Evolutionary conservation across 2,329 filamentous ascomycete species (phyloP), one percentile per base, ranked within the genome.

Genomic region (Phyllosticta citriasiana): DNA sequence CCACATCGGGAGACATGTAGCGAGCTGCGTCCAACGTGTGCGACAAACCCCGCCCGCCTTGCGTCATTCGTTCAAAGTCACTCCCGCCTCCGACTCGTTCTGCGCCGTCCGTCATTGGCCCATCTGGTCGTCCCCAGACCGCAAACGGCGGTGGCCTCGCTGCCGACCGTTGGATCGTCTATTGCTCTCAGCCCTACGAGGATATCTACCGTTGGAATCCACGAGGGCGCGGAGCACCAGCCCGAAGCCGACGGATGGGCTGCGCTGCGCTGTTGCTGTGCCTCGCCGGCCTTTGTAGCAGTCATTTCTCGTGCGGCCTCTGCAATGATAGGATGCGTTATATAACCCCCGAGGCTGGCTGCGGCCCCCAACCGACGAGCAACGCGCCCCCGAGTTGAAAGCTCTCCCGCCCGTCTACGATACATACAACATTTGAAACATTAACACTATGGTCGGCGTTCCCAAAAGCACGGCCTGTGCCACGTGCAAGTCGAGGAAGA

Each of bases 381-480:
- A 14, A 16, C 14, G 6, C 40, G 6, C 40, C 40, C 16, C 40
- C 40, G 40, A 47, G n/a, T 47, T 47, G 40, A 47, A 47, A 47
- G 14, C 40, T 22, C 19, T 22, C 19, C 19, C 19, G 19, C 19
- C 19, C 19, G 19, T 22, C 19, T 22, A 22, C 19, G 19, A 22
- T 22, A 22, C 19, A 22, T n/a, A 47, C 40, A 47, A 47, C 40
- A 47, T 30, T 30, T 47, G 40, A 47, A n/a, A 47, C 40, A 10
- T 47, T 53, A 51, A 47, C 54, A 26, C 47, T 33, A 61, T 61
- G 59, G 59, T 61, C 50, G 59, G 59, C 50, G 59, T 61, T 12
- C 59, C 59, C 6, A 61, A 61, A 52, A 61, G 59, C 55, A 57
- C 35, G 51, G 59, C 54, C 14, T 61, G 59, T 55, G 55, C 54